These are phyloP conservation scores for Aspergillus calidoustus DNA, from an alignment of 2,329 filamentous ascomycete species.

Conservation along the genomic window DNA sequence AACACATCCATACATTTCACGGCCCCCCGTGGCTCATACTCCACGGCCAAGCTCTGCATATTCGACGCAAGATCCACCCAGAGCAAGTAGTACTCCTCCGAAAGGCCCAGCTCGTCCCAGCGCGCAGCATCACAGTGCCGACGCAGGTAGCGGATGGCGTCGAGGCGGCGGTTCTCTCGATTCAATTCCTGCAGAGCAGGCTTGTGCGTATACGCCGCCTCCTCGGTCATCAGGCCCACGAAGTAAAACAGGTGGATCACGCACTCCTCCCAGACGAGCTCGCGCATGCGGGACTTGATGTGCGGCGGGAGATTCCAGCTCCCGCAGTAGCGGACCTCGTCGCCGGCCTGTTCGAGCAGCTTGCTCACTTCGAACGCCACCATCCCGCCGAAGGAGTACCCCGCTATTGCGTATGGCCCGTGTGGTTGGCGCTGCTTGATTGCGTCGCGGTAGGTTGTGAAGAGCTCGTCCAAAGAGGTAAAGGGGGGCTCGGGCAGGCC, in stretches of 20 bases:
- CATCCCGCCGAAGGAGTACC: constrained; percentile 57
- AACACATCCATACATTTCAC: too few species aligned
- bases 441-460: constrained; percentile 46
- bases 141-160: too few species aligned
- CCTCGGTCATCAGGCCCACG: constrained; percentile 45
- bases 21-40: background rate
- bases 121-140: background rate
- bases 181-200: background rate
- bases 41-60: constrained; percentile 12
- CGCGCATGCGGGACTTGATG: constrained; percentile 50
- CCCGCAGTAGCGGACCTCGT: constrained; percentile 50
- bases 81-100: constrained; percentile 28
- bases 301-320: constrained; percentile 53
- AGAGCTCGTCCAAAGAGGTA: constrained; percentile 43
- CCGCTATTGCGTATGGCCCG: constrained; percentile 58
- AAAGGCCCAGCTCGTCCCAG: constrained; percentile 28
- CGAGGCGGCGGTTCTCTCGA: background rate
- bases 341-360: constrained; percentile 43
- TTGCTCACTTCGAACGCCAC: constrained; percentile 58
- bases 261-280: constrained; percentile 46
- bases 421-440: constrained; percentile 51
- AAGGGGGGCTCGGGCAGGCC: constrained; percentile 32
- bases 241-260: constrained; percentile 51
- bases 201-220: background rate
- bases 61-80: constrained; percentile 41